Conservation (phyloP, 73 alveolate species). For the Durusdinium trenchii region DNA sequence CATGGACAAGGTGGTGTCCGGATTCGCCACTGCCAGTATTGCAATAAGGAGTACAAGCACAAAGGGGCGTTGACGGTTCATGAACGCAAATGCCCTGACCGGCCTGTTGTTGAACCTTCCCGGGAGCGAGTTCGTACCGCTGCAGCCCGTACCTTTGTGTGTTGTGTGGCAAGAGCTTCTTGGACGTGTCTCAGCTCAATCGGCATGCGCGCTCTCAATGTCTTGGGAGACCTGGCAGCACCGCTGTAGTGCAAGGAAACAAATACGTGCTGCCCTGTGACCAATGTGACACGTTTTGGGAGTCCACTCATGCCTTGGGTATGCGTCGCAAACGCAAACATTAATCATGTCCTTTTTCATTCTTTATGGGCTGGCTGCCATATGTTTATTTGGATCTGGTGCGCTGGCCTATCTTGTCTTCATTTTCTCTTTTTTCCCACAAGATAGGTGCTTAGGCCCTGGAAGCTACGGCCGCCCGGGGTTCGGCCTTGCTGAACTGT, state of each 20-base stretch:
- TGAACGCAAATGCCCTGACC: background rate
- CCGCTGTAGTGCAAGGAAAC: background rate
- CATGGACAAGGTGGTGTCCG: background rate
- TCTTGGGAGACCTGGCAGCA: background rate
- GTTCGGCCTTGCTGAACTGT: background rate
- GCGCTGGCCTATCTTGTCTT: background rate
- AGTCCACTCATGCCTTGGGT: background rate
- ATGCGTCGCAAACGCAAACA: background rate
- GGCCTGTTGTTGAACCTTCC: background rate
- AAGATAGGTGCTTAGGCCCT: background rate
- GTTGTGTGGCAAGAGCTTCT: background rate
- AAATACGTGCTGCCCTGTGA: background rate
- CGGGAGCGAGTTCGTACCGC: background rate
- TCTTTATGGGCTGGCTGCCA: background rate
- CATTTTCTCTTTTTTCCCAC: background rate
- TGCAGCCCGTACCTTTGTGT: background rate
- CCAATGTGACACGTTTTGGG: background rate
- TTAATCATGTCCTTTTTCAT: too few relatives aligned
- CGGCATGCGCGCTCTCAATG: background rate
- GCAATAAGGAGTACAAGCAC: slow-evolving; percentile 32
- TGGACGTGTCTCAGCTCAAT: background rate
- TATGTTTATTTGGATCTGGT: background rate
- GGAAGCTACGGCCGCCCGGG: slow-evolving; percentile 28
- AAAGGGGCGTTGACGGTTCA: slow-evolving; percentile 2
- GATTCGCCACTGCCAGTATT: background rate